Evolutionary conservation across 148 eudicot species (phyloP).

Genomic region (Chenopodium album): DNA sequence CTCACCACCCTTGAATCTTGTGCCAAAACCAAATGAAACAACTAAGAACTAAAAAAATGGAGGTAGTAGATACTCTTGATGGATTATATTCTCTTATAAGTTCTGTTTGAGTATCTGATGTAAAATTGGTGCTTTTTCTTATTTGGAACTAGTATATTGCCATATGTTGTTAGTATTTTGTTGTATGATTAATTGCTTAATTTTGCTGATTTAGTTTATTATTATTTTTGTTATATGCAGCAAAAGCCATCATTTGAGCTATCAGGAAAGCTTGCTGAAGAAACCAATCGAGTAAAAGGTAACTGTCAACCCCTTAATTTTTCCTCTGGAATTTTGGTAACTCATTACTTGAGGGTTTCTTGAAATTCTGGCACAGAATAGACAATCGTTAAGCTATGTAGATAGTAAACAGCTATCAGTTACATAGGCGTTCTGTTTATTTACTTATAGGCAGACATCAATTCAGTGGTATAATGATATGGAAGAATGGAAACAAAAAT

Average conservation of each 20-base stretch:
- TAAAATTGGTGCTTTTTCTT: not conserved
- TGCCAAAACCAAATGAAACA: no score
- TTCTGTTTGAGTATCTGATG: not conserved
- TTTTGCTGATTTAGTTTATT: not conserved
- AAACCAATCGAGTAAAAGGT: slow-evolving; percentile 97
- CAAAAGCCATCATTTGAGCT: slow-evolving; percentile 93
- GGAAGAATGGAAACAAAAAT: not conserved
- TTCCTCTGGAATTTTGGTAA: not conserved
- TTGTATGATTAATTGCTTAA: not conserved
- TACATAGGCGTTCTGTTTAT: not conserved
- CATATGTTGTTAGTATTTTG: not conserved
- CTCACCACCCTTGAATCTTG: no score
- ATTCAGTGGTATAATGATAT: not conserved
- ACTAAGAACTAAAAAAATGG: no score
- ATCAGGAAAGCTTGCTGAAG: slow-evolving; percentile 97
- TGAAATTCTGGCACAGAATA: not conserved
- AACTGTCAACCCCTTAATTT: slow-evolving; percentile 1
- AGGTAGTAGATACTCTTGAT: not conserved
- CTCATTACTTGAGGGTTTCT: not conserved
- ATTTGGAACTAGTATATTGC: not conserved
- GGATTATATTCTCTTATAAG: not conserved
- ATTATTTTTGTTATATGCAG: slow-evolving; percentile 37
- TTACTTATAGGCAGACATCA: not conserved
- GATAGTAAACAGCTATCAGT: not conserved
- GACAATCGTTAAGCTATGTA: not conserved